phyloP scores from a whole-genome alignment of 768 basidiomycete species.

The Collybia mongolica region DNA sequence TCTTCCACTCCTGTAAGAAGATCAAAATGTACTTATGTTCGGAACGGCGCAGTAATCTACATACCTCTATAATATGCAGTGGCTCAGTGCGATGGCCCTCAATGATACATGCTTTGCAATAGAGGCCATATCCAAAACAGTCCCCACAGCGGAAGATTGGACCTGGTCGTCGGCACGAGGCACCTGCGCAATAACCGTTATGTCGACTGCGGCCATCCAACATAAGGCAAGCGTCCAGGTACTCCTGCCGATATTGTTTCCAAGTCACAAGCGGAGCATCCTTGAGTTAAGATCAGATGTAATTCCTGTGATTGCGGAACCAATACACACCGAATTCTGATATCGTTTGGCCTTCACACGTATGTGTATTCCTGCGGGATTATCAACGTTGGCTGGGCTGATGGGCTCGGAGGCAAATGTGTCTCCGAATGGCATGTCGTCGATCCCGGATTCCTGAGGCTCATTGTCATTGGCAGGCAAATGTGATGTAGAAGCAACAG shows the following conservation, averaged over 20 bases:
- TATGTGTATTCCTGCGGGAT: background rate
- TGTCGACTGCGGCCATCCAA: conserved; percentile 2
- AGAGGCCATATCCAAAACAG: background rate
- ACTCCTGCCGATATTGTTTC: background rate
- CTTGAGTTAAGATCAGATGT: background rate
- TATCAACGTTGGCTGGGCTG: background rate
- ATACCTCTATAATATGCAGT: conserved; percentile 5
- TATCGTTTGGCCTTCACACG: background rate
- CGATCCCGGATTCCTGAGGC: background rate
- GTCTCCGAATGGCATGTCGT: background rate
- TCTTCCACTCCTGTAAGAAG: background rate
- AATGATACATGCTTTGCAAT: background rate
- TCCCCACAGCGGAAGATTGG: background rate
- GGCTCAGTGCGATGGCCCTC: background rate
- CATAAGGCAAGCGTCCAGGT: background rate
- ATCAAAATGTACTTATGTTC: background rate
- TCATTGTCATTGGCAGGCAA: background rate
- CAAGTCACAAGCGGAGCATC: conserved; percentile 6
- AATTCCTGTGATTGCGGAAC: background rate
- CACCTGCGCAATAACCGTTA: background rate
- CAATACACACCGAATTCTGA: conserved; percentile 1
- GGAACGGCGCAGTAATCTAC: background rate
- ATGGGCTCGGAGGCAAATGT: background rate
- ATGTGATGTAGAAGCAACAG: background rate
- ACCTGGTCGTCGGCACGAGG: background rate